Conservation (phyloP, 148 eudicot species). For the Pharnaceum exiguum region DNA sequence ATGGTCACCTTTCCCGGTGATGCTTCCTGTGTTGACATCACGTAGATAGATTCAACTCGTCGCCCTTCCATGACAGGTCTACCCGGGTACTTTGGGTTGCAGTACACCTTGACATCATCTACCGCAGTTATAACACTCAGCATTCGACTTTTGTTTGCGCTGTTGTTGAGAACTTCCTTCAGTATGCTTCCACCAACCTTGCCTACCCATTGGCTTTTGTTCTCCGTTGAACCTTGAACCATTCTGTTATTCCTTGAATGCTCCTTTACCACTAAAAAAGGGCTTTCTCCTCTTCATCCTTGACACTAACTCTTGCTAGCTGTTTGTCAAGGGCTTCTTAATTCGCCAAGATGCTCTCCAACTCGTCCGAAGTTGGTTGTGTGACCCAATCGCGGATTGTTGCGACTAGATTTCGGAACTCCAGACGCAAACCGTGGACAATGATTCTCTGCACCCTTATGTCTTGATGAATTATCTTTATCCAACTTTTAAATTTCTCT, state of each 20-base stretch:
- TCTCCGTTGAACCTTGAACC: background rate
- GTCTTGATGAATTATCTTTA: background rate
- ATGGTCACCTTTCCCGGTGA: too few species aligned
- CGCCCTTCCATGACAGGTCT: slow-evolving; percentile 1
- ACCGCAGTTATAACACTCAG: background rate
- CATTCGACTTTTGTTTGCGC: background rate
- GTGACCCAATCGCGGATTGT: background rate
- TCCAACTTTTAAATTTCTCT: background rate
- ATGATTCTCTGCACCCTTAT: background rate
- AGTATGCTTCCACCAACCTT: background rate
- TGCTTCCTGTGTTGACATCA: background rate
- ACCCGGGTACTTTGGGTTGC: background rate
- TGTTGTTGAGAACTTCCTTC: background rate
- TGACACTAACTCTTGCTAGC: background rate
- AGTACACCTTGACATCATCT: slow-evolving; percentile 3
- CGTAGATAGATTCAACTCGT: slow-evolving; percentile 8
- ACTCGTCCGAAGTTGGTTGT: background rate
- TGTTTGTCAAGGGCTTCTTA: slow-evolving; percentile 1
- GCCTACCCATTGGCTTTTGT: background rate
- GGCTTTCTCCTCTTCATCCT: background rate
- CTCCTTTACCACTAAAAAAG: background rate
- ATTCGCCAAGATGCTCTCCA: background rate
- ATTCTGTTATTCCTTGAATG: background rate
- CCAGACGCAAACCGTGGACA: background rate
- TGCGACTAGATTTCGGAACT: background rate